Conservation (phyloP, 331 rosid species). For the Malus hybrid region DNA sequence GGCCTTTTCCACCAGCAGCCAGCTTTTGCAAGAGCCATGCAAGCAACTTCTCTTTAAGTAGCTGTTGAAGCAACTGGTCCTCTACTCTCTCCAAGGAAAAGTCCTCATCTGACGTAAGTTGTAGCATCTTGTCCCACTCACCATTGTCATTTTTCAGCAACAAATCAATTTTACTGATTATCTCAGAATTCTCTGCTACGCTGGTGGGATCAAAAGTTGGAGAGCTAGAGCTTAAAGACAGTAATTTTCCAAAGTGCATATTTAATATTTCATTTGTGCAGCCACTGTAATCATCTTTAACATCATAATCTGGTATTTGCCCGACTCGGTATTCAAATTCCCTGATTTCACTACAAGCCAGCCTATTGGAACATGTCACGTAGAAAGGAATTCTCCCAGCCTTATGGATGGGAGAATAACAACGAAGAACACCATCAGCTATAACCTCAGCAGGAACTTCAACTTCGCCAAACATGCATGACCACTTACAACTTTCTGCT, state of each 20-base stretch:
- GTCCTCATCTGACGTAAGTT: slow-evolving; percentile 32
- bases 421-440: slow-evolving; percentile 57
- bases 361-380: slow-evolving; percentile 75
- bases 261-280: slow-evolving; percentile 23
- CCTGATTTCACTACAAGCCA: slow-evolving; percentile 86
- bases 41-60: slow-evolving; percentile 57
- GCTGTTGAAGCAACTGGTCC: slow-evolving; percentile 56
- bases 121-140: slow-evolving; percentile 57
- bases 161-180: slow-evolving; percentile 44
- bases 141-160: slow-evolving; percentile 45
- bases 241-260: slow-evolving; percentile 38
- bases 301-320: slow-evolving; percentile 25
- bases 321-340: slow-evolving; percentile 61
- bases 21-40: slow-evolving; percentile 73
- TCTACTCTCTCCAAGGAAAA: slow-evolving; percentile 52
- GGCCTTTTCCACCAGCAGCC: slow-evolving; percentile 79
- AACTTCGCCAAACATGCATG: slow-evolving; percentile 89
- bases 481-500: slow-evolving; percentile 54
- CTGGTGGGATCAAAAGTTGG: slow-evolving; percentile 19
- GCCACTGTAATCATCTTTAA: slow-evolving; percentile 19
- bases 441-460: slow-evolving; percentile 75
- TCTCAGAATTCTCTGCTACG: slow-evolving; percentile 29
- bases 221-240: slow-evolving; percentile 30
- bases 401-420: slow-evolving; percentile 69
- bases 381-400: slow-evolving; percentile 79